phyloP scores from a whole-genome alignment of 495 filamentous ascomycete genomes.

The Margaritispora aquatica region DNA sequence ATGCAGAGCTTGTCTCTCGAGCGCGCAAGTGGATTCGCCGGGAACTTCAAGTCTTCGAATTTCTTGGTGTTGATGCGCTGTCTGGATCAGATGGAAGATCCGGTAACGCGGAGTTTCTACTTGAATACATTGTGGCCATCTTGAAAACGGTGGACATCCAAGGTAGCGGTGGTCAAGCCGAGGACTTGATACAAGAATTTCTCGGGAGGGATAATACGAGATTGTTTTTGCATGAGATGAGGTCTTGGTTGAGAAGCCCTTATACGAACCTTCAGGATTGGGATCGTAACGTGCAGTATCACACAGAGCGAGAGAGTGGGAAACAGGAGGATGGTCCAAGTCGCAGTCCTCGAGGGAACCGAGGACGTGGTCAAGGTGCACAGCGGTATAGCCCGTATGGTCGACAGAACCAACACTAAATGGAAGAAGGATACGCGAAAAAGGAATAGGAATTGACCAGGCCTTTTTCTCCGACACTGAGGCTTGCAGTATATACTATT shows the following conservation, averaged over 20 bases:
- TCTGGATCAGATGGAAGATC: constrained; percentile 38
- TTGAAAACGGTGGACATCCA: constrained; percentile 89
- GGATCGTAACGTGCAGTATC: constrained; percentile 79
- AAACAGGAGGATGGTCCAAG: neutral
- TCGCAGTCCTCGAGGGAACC: neutral
- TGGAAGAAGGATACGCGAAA: neutral
- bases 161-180: constrained; percentile 74
- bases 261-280: constrained; percentile 62
- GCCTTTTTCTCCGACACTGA: too few species aligned
- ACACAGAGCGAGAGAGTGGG: neutral
- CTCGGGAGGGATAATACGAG: constrained; percentile 70
- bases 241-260: constrained; percentile 75
- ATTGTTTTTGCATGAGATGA: constrained; percentile 80
- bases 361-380: neutral
- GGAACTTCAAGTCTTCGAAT: constrained; percentile 83
- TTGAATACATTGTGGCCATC: constrained; percentile 85
- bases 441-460: neutral
- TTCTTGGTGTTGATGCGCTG: constrained; percentile 39
- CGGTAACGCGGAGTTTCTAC: constrained; percentile 81
- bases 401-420: neutral
- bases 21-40: constrained; percentile 85
- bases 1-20: constrained; percentile 65
- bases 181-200: constrained; percentile 83
- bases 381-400: neutral
- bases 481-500: too few species aligned